Percentiles rank a stretch among this genome's conserved stretches.
Evolutionary conservation across 2,329 filamentous ascomycete genomes (phyloP).

Genomic region (Colletotrichum gloeosporioides): DNA sequence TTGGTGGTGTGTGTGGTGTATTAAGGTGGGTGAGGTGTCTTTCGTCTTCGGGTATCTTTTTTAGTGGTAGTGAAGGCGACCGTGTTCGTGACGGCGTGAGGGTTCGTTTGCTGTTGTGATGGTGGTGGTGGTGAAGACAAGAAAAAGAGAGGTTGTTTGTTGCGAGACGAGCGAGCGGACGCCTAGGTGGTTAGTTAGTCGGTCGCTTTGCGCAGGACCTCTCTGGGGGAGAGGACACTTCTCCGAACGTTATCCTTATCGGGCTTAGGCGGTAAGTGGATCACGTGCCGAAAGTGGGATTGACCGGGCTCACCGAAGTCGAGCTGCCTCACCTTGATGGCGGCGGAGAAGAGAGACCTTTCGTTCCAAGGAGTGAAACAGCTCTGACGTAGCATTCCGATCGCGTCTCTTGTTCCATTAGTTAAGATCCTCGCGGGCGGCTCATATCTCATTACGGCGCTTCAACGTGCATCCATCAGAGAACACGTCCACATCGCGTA

Average conservation of each 20-base stretch:
- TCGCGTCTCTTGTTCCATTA: neutral
- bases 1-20: neutral
- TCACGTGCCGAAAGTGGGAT: constrained; percentile 11
- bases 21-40: neutral
- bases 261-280: neutral
- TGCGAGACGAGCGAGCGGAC: neutral
- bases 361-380: neutral
- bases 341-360: neutral
- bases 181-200: neutral
- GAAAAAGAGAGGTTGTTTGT: neutral
- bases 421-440: neutral
- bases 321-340: neutral
- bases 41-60: constrained; percentile 3
- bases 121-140: neutral
- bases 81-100: neutral
- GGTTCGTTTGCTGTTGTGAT: neutral
- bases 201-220: neutral
- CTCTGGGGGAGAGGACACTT: constrained; percentile 12
- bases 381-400: neutral
- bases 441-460: neutral
- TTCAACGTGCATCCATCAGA: neutral
- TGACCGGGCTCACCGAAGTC: neutral
- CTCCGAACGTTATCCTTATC: constrained; percentile 9
- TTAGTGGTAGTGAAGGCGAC: neutral
- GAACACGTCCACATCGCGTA: neutral